These are phyloP conservation scores for Didymella segeticola DNA, from an alignment of 2,329 filamentous ascomycete genomes.

Conservation along the genomic window DNA sequence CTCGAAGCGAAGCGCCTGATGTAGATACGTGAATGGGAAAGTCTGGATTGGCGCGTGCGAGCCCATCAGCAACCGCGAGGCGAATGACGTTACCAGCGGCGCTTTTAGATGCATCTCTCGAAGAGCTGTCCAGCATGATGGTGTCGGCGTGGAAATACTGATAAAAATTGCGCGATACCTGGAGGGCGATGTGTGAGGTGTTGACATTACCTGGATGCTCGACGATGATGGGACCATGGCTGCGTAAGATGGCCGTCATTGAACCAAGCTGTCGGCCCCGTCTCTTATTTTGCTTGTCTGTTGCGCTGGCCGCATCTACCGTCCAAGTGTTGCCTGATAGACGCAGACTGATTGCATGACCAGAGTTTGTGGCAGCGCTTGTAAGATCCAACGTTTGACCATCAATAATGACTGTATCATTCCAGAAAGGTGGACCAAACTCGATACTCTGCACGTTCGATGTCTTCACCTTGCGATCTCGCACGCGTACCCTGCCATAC, in stretches of 20 bases:
- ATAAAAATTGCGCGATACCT: conserved; percentile 63
- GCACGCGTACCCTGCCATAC: conserved; percentile 58
- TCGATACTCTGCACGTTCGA: conserved; percentile 43
- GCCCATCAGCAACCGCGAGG: conserved; percentile 38
- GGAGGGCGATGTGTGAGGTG: conserved; percentile 53
- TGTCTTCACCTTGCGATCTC: conserved; percentile 37
- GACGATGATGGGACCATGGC: conserved; percentile 55
- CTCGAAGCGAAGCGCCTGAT: conserved; percentile 27
- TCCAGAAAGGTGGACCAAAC: conserved; percentile 31
- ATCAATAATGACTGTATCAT: conserved; percentile 27
- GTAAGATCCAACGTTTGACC: conserved; percentile 27
- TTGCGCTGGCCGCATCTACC: neutral
- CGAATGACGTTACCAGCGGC: conserved; percentile 56
- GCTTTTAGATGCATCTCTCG: neutral
- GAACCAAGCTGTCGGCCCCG: conserved; percentile 59
- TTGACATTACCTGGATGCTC: conserved; percentile 37
- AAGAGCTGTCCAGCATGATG: conserved; percentile 40
- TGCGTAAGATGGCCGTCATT: conserved; percentile 62
- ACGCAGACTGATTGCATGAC: neutral
- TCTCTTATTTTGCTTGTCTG: conserved; percentile 37
- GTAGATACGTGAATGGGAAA: conserved; percentile 42
- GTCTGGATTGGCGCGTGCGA: conserved; percentile 26
- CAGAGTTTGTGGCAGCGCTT: neutral
- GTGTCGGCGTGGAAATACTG: conserved; percentile 65
- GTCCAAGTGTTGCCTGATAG: conserved; percentile 18